Percentiles rank a stretch among this genome's conserved stretches.
Evolutionary conservation across 164 flowering plant species (phyloP).

Genomic region (Sedum album): DNA sequence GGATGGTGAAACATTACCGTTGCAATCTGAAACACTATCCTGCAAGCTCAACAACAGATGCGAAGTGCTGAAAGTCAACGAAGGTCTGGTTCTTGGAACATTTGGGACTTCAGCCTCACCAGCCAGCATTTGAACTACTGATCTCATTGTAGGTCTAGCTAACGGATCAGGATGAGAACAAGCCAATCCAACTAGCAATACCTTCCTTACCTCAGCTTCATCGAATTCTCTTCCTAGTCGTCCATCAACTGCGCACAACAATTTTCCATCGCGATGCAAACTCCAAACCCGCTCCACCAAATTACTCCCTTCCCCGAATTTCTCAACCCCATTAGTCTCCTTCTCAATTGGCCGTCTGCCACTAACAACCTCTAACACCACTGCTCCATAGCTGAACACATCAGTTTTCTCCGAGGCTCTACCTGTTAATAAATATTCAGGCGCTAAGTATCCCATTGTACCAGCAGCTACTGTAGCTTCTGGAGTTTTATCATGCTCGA

Average conservation of each 20-base stretch:
- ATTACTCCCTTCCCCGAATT: constrained; percentile 25
- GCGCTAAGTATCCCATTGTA: constrained; percentile 96
- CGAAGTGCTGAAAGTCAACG: constrained; percentile 55
- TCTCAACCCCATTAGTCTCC: constrained; percentile 22
- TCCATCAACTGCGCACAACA: constrained; percentile 49
- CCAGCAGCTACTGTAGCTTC: constrained; percentile 85
- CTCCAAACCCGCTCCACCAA: constrained; percentile 95
- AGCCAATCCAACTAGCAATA: constrained; percentile 59
- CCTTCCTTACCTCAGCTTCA: constrained; percentile 57
- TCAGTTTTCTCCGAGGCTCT: constrained; percentile 82
- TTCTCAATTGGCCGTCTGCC: constrained; percentile 82
- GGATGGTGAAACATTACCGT: constrained; percentile 41
- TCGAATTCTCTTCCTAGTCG: constrained; percentile 45
- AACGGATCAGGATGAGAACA: constrained; percentile 79
- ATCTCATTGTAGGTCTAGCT: constrained; percentile 74
- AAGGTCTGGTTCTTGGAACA: constrained; percentile 60
- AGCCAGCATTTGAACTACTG: constrained; percentile 68
- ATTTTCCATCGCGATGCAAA: constrained; percentile 52
- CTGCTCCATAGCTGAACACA: constrained; percentile 88
- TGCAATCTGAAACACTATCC: constrained; percentile 74
- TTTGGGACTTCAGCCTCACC: constrained; percentile 67
- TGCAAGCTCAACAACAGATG: constrained; percentile 60
- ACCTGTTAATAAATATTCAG: constrained; percentile 76
- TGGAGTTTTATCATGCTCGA: constrained; percentile 77
- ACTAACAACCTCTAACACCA: constrained; percentile 72